Conservation (phyloP, 345 rosid species). For the Psidium friedrichsthalianum region DNA sequence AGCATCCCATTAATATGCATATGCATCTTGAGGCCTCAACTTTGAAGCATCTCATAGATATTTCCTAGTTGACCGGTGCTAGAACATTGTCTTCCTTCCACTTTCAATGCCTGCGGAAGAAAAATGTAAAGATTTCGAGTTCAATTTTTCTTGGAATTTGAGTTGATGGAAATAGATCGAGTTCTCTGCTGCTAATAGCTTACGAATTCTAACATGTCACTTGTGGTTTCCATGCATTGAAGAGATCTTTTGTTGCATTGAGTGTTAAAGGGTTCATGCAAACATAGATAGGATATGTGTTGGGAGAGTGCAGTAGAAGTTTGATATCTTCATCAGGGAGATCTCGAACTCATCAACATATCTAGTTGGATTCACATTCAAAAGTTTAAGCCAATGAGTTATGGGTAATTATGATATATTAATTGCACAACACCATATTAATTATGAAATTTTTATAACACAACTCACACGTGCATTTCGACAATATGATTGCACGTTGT, state of each 20-base stretch:
- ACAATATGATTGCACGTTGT: not conserved
- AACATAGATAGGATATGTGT: not conserved
- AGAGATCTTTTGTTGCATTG: not conserved
- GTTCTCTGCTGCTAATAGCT: not conserved
- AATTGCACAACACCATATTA: too few relatives aligned
- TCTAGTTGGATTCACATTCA: too few relatives aligned
- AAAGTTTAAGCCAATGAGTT: too few relatives aligned
- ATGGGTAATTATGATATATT: too few relatives aligned
- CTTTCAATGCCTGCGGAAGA: slow-evolving; percentile 1
- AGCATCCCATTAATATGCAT: not conserved
- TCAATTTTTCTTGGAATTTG: not conserved
- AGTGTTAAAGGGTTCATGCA: not conserved
- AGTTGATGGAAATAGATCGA: not conserved
- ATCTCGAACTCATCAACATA: too few relatives aligned
- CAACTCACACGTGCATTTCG: too few relatives aligned
- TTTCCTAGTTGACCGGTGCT: not conserved
- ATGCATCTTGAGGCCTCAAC: not conserved
- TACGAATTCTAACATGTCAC: slow-evolving; percentile 10
- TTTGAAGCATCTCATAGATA: not conserved
- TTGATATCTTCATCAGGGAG: too few relatives aligned
- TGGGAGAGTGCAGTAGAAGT: too few relatives aligned
- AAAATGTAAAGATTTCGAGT: not conserved
- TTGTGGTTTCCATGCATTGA: not conserved
- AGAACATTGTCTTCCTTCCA: slow-evolving; percentile 5
- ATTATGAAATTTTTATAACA: too few relatives aligned